Evolutionary conservation across 2,329 filamentous ascomycete genomes (phyloP), one percentile per base, ranked within the genome.

Genomic region (Aureobasidium sp.): DNA sequence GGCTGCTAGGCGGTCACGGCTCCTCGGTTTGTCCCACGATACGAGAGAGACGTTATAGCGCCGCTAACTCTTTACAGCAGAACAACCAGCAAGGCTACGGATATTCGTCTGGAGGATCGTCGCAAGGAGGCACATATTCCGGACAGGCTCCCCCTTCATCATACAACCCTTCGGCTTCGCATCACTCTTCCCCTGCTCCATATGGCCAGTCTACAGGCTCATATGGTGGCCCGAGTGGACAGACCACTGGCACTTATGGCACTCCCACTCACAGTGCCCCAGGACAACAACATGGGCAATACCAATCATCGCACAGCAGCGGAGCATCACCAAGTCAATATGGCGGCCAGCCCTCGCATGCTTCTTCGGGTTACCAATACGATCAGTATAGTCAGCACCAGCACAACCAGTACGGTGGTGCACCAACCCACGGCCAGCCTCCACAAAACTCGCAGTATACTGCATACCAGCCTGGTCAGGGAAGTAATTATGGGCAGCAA

Each of bases 121-220:
- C 63, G 15, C 65, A 65, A 33, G 64, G 65, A 17, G 69, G 70
- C 25, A 69, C 70, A 50, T 75, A 74, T 61, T 67, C 65, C 25
- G 73, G 72, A 25, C 65, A 69, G 27, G 72, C 71, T 37, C 73
- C 73, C 13, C 67, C 72, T 19, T 61, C 67, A 13, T 67, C 69
- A 7, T 75, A 75, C 61, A 69, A 72, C 54, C 64, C 68, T 27
- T 55, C 65, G 25, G 64, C 61, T n/a, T 64, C 65, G 33, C 61
- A 65, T n/a, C 60, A 62, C 7, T 61, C 64, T 21, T 62, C 61
- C n/a, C 59, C 61, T 17, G 62, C 64, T 35, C 61, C 57, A 17
- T 65, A 66, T 53, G 63, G 64, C 21, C 61, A 65, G 37, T 65
- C 67, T 17, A 49, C 60, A 23, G 63, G 66, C 25, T 63, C 64